Evolutionary conservation across 2,329 filamentous ascomycete genomes (phyloP).

Genomic region (Aspergillus nomiae): DNA sequence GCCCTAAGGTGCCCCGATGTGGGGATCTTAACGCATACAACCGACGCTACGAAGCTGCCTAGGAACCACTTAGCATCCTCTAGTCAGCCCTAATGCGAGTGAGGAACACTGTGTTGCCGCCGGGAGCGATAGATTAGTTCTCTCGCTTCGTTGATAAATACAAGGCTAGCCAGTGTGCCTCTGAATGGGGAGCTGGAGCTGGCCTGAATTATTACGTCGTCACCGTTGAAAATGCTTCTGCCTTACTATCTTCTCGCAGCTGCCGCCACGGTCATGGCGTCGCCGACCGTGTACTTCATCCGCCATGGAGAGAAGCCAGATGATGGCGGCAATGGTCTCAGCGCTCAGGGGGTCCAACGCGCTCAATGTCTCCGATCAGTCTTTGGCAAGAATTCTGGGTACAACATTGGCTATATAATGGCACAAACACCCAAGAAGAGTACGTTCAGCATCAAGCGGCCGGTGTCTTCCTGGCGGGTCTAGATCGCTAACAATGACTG

Average conservation of each 20-base stretch:
- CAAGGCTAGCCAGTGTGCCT: neutral
- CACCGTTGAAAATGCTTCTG: neutral
- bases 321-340: conserved; percentile 53
- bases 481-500: conserved; percentile 17
- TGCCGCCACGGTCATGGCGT: conserved; percentile 20
- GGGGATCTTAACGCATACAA: neutral
- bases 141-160: neutral
- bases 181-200: neutral
- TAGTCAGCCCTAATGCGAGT: neutral
- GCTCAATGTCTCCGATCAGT: conserved; percentile 62
- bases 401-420: conserved; percentile 62
- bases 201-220: neutral
- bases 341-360: conserved; percentile 54
- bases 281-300: conserved; percentile 62
- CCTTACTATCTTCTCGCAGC: conserved; percentile 15
- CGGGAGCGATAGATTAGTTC: neutral
- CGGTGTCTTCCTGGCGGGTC: neutral
- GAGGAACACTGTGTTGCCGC: neutral
- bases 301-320: conserved; percentile 65
- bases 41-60: neutral
- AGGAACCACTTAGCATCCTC: neutral
- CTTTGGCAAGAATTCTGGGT: conserved; percentile 55
- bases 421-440: conserved; percentile 55
- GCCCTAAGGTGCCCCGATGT: neutral
- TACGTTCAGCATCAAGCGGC: conserved; percentile 19